Conservation (phyloP, 768 basidiomycete genomes). For the Tylopilus plumbeoviolaceoides region DNA sequence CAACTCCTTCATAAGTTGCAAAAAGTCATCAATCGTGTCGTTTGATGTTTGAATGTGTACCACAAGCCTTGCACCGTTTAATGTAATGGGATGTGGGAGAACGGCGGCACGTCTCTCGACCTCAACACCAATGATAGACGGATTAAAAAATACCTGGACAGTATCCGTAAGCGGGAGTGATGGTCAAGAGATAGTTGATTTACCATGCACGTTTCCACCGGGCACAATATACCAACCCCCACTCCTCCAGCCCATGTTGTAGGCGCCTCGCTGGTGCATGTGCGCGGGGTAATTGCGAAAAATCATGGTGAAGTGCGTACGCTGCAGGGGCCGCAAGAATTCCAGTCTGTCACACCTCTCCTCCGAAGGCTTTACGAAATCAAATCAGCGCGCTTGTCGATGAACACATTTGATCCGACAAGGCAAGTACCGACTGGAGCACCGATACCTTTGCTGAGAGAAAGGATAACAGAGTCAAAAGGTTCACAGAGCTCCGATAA, state of each 20-base stretch:
- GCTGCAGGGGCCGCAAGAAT: constrained; percentile 79
- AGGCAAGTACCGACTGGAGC: constrained; percentile 83
- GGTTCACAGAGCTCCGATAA: constrained; percentile 79
- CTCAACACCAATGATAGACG: constrained; percentile 63
- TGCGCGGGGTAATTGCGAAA: constrained; percentile 67
- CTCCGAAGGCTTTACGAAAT: constrained; percentile 94
- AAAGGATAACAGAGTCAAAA: constrained; percentile 89
- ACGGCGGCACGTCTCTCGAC: constrained; percentile 58
- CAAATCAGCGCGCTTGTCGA: constrained; percentile 66
- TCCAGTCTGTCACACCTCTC: constrained; percentile 93
- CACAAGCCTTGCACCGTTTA: constrained; percentile 76
- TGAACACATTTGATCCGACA: constrained; percentile 75
- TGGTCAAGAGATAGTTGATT: constrained; percentile 14
- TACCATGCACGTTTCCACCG: constrained; percentile 92
- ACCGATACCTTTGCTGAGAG: constrained; percentile 96
- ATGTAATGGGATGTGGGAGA: constrained; percentile 64
- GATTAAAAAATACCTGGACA: constrained; percentile 76
- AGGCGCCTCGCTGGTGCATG: constrained; percentile 73
- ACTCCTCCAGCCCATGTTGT: constrained; percentile 66
- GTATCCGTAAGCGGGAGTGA: background rate
- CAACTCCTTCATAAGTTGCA: constrained; percentile 57
- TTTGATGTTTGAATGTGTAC: constrained; percentile 84
- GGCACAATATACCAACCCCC: constrained; percentile 66
- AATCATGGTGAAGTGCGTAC: constrained; percentile 81
- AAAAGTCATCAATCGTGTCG: constrained; percentile 76